Conservation (phyloP, 345 rosid species). For the Leavenworthia alabamica region DNA sequence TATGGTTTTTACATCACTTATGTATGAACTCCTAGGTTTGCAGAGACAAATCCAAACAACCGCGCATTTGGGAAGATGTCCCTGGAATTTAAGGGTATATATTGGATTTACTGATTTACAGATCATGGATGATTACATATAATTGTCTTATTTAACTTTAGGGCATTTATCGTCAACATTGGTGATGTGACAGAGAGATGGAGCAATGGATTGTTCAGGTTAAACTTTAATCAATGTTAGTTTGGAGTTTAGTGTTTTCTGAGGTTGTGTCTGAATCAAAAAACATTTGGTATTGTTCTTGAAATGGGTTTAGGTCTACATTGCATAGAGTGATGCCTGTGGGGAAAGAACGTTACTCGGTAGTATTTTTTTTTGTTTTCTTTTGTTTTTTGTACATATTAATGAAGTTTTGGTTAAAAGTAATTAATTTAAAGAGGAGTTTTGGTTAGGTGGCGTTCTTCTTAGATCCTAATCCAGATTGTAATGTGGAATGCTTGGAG, state of each 20-base stretch:
- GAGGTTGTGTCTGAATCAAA: not conserved
- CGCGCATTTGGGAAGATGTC: slow-evolving; percentile 68
- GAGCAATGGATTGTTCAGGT: slow-evolving; percentile 84
- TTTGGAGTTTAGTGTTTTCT: not conserved
- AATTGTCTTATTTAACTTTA: slow-evolving; percentile 1
- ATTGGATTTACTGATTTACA: not conserved
- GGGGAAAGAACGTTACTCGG: slow-evolving; percentile 79
- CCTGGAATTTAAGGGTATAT: slow-evolving; percentile 54
- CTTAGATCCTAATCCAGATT: slow-evolving; percentile 57
- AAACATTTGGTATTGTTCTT: not conserved
- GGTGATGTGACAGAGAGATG: slow-evolving; percentile 96
- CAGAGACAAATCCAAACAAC: slow-evolving; percentile 59
- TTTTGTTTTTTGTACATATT: not conserved
- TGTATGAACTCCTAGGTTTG: slow-evolving; percentile 55
- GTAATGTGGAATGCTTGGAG: slow-evolving; percentile 62
- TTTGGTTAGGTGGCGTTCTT: slow-evolving; percentile 62
- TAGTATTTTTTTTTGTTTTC: slow-evolving; percentile 31
- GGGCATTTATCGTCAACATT: slow-evolving; percentile 69
- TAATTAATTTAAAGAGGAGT: not conserved
- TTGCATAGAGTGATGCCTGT: slow-evolving; percentile 75
- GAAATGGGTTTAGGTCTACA: slow-evolving; percentile 48
- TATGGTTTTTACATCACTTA: slow-evolving; percentile 1
- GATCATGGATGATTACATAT: no score
- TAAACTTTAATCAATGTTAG: slow-evolving; percentile 11
- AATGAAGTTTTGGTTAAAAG: not conserved